These are phyloP conservation scores for Suhomyces tanzawaensis DNA, from an alignment of 805 yeast species.

Conservation along the genomic window DNA sequence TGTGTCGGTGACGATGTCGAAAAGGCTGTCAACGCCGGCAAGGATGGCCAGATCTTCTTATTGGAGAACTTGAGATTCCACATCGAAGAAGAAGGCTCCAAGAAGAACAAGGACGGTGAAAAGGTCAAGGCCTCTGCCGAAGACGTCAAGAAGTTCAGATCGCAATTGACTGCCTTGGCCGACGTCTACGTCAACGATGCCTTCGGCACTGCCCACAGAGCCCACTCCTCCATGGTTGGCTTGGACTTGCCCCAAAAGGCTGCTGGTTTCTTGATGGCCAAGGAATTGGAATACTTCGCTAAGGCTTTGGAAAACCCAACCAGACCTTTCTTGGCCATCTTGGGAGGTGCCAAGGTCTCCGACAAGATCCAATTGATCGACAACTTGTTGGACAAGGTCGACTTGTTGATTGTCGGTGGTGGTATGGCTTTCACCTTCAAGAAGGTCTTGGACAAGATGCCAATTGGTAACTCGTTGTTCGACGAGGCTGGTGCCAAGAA, in stretches of 20 bases:
- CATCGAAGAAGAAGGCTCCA: conserved; percentile 95
- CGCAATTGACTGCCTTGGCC: conserved; percentile 85
- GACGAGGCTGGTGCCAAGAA: conserved; percentile 95
- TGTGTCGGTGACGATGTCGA: conserved; percentile 92
- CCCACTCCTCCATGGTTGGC: conserved; percentile 99
- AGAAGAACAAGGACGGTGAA: conserved; percentile 78
- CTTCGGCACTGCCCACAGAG: conserved; percentile 99
- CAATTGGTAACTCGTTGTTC: conserved; percentile 88
- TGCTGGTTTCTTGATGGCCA: conserved; percentile 97
- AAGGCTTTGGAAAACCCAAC: conserved; percentile 97
- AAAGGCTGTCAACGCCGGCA: conserved; percentile 68
- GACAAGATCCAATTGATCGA: conserved; percentile 98
- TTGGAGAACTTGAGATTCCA: conserved; percentile 98
- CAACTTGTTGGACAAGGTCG: conserved; percentile 94
- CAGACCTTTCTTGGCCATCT: conserved; percentile 97
- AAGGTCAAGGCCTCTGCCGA: conserved; percentile 90
- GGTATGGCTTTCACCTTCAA: conserved; percentile 99
- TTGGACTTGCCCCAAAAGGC: conserved; percentile 94
- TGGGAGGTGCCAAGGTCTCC: conserved; percentile 99
- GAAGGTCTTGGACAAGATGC: conserved; percentile 81
- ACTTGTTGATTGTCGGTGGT: conserved; percentile 94
- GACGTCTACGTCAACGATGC: conserved; percentile 98
- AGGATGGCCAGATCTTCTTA: conserved; percentile 79
- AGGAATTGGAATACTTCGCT: conserved; percentile 96
- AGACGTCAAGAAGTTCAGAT: conserved; percentile 83